Base-by-base conservation (phyloP, 2,329 filamentous ascomycete species). In the Penicillium fuscoglaucum region DNA sequence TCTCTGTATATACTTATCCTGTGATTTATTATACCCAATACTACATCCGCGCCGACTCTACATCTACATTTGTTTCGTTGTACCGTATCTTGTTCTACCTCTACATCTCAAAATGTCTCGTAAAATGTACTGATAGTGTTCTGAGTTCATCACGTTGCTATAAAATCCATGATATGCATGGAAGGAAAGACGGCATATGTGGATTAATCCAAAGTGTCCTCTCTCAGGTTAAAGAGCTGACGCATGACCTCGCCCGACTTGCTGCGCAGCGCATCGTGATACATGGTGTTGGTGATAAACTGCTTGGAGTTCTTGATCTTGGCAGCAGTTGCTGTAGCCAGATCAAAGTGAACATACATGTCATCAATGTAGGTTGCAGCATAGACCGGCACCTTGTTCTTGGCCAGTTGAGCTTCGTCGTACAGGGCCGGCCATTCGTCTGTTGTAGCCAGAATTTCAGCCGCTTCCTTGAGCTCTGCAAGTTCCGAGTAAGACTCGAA, bases 271-370 rank as follows among this genome's bases (percentile, higher is more conserved):
- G 90, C 93, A 70, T 95, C 89, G 74, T 98, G 93, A 70, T 95
- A 95, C 82, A 96, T 85, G 26, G 83, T 81, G 72, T 96, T 97
- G 40, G 91, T 96, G 70, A 95, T 85, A 67, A 89, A 95, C 41
- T 90, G 87, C 78, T 91, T 92, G 71, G 86, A 88, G 1, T 87
- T 87, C 71, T 85, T 88, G 71, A 97, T 90, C 69, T 87, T 84
- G 41, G 78, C 78, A 10, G 90, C 91, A 17, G 91, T 96, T 66
- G 89, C 85, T 66, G 84, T 82, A 9, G 90, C 89, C 55, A 92
- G 78, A 7, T 85, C 85, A 65, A 85, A 90, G 69, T 96, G 90
- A 31, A 98, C 93, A 69, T 96, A 97, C 90, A 97, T 95, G 71
- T 96, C 92, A 62, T 96, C 89, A 5, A 91, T 74, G 66, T 90